A percentile compares a stretch with the other conserved stretches of the same genome.
Evolutionary conservation across 768 basidiomycete genomes (phyloP).

Genomic region (Leucosporidium scottii): DNA sequence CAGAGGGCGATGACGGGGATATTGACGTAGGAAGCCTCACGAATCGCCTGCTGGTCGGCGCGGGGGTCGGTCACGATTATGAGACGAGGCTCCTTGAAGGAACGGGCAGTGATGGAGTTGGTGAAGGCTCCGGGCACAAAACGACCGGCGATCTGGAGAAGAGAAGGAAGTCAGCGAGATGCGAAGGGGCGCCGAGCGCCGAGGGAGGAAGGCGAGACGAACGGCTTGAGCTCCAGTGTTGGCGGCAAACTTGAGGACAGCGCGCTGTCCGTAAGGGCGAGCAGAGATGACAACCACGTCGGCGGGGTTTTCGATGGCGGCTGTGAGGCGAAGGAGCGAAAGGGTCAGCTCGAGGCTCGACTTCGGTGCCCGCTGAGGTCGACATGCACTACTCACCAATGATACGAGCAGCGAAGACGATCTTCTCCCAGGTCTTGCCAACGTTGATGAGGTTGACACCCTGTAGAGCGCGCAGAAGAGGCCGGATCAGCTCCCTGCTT

Average conservation of each 20-base stretch:
- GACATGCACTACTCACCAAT: constrained; percentile 49
- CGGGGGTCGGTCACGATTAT: constrained; percentile 98
- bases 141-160: constrained; percentile 70
- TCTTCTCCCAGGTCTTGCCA: constrained; percentile 99
- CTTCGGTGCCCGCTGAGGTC: no score
- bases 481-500: neutral
- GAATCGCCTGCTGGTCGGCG: constrained; percentile 99
- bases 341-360: neutral
- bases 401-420: constrained; percentile 93
- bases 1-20: constrained; percentile 98
- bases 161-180: neutral
- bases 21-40: constrained; percentile 99
- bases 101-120: constrained; percentile 71
- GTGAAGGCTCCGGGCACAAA: constrained; percentile 99
- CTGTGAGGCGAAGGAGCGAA: neutral
- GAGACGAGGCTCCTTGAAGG: constrained; percentile 98
- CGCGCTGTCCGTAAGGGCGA: constrained; percentile 97
- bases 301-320: constrained; percentile 82
- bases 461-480: neutral
- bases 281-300: constrained; percentile 98
- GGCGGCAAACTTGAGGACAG: constrained; percentile 94
- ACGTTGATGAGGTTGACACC: constrained; percentile 96
- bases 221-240: constrained; percentile 94
- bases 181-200: neutral
- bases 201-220: no score